Percentiles rank a stretch among this genome's conserved stretches.
phyloP scores from a whole-genome alignment of 768 basidiomycete genomes.

The Rubroboletus satanas region DNA sequence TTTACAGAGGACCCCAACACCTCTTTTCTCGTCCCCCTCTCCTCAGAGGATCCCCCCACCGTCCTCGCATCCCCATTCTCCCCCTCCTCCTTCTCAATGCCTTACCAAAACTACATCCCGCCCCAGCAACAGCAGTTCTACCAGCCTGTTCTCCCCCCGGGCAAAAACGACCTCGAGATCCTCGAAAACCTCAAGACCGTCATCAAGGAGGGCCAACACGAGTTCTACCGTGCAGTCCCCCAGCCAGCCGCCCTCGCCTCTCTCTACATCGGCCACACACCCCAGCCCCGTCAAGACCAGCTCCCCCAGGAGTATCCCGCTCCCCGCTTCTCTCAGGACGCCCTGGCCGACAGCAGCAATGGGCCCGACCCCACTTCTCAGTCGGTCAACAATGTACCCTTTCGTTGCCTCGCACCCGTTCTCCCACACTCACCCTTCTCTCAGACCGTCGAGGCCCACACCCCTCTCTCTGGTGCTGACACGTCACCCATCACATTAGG shows the following conservation, averaged over 20 bases:
- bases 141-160: conserved; percentile 41
- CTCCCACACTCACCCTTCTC: conserved; percentile 11
- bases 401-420: conserved; percentile 9
- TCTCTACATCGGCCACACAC: conserved; percentile 57
- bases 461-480: conserved; percentile 26
- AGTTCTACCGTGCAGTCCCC: conserved; percentile 62
- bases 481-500: conserved; percentile 20
- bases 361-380: not conserved
- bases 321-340: conserved; percentile 9
- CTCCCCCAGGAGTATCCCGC: conserved; percentile 19
- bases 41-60: conserved; percentile 47
- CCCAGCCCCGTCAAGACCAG: conserved; percentile 35
- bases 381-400: conserved; percentile 35
- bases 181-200: conserved; percentile 70
- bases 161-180: conserved; percentile 65
- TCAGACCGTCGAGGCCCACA: conserved; percentile 24
- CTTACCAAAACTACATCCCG: conserved; percentile 35
- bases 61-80: conserved; percentile 39
- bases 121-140: conserved; percentile 27
- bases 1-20: conserved; percentile 59
- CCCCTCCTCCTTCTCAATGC: conserved; percentile 38
- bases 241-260: conserved; percentile 61
- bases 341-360: conserved; percentile 10
- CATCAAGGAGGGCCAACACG: conserved; percentile 71
- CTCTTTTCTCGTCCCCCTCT: conserved; percentile 47